Evolutionary conservation across 495 filamentous ascomycete species (phyloP).

Genomic region (Neurospora sp.): DNA sequence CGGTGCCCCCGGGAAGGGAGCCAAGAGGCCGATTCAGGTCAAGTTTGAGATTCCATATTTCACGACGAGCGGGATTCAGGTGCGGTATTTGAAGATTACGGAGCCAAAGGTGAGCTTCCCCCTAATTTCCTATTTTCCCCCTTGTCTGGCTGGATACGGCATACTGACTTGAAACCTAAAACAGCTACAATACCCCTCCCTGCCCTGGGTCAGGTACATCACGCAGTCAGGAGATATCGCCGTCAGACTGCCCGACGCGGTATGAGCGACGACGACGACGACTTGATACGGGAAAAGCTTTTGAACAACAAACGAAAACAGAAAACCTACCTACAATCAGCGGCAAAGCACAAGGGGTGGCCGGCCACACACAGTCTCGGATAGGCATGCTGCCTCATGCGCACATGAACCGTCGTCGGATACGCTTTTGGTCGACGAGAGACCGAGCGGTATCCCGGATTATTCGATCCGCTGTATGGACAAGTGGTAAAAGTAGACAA

Average conservation of each 20-base stretch:
- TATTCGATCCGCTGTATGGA: background rate
- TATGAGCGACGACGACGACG: conserved; percentile 34
- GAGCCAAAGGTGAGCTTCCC: conserved; percentile 80
- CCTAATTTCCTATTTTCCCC: background rate
- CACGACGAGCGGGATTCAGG: conserved; percentile 96
- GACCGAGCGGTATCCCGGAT: background rate
- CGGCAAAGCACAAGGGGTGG: background rate
- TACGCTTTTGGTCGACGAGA: background rate
- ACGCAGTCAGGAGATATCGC: conserved; percentile 95
- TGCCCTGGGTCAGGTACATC: conserved; percentile 98
- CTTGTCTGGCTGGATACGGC: too few species aligned
- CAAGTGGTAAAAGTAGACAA: background rate
- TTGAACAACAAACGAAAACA: background rate
- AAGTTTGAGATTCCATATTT: conserved; percentile 99
- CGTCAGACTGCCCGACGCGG: conserved; percentile 79
- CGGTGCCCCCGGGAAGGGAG: conserved; percentile 58
- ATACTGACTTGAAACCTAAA: background rate
- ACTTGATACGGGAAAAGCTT: background rate
- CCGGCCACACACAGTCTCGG: background rate
- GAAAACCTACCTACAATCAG: background rate
- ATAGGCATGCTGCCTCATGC: background rate
- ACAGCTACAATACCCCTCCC: conserved; percentile 91
- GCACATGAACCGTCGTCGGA: background rate
- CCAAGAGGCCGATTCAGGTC: conserved; percentile 91
- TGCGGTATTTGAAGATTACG: conserved; percentile 97